A percentile compares a stretch with the other conserved stretches of the same genome.
These are phyloP conservation scores for Lactarius deliciosus DNA, from an alignment of 768 basidiomycete species.

Conservation along the genomic window DNA sequence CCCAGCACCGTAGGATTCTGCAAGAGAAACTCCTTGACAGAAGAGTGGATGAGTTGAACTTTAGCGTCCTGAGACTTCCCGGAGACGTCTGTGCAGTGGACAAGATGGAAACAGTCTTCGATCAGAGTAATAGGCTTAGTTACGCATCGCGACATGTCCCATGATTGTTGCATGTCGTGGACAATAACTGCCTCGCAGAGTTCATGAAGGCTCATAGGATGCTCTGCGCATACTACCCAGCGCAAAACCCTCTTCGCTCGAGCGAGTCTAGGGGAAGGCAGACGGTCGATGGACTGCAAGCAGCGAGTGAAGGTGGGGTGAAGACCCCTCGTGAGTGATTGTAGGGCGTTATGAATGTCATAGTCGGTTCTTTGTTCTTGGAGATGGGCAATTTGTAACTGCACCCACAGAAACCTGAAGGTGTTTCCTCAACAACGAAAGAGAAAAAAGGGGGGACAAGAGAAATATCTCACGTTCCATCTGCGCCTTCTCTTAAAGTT, in stretches of 20 bases:
- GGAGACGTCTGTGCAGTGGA: slow-evolving; percentile 4
- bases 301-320: slow-evolving; percentile 7
- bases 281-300: slow-evolving; percentile 6
- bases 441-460: not conserved
- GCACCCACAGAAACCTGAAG: slow-evolving; percentile 15
- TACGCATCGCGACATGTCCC: slow-evolving; percentile 13
- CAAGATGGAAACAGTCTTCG: slow-evolving; percentile 17
- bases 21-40: slow-evolving; percentile 15
- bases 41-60: slow-evolving; percentile 14
- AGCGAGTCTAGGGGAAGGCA: slow-evolving; percentile 1
- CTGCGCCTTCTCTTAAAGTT: slow-evolving; percentile 7
- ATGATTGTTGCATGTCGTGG: slow-evolving; percentile 10
- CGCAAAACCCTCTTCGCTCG: slow-evolving; percentile 12
- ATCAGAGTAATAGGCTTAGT: slow-evolving; percentile 7
- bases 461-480: slow-evolving; percentile 11
- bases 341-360: slow-evolving; percentile 8
- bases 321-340: slow-evolving; percentile 3
- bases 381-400: slow-evolving; percentile 14
- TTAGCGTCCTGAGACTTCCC: not conserved
- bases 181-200: slow-evolving; percentile 10
- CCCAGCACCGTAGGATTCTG: not conserved
- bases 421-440: not conserved
- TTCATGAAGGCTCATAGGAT: slow-evolving; percentile 5
- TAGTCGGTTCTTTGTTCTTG: slow-evolving; percentile 17
- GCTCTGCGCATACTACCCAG: slow-evolving; percentile 8